These are phyloP conservation scores for Rhodotorula babjevae DNA, from an alignment of 768 basidiomycete genomes.

Conservation along the genomic window DNA sequence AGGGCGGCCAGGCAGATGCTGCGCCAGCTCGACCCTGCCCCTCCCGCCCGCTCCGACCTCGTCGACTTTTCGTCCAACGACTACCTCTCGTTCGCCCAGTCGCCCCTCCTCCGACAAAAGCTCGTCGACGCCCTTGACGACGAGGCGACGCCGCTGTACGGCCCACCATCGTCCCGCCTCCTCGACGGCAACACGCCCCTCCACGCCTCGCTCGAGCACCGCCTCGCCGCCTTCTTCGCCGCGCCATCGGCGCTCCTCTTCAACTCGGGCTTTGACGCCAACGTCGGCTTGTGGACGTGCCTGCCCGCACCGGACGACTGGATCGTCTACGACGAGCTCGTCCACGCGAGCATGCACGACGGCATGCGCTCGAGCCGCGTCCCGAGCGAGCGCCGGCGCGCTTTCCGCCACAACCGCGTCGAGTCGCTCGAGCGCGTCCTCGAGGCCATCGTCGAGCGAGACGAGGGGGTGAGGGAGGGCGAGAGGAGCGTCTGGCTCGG, in stretches of 20 bases:
- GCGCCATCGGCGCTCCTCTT: constrained; percentile 63
- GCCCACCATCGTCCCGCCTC: constrained; percentile 81
- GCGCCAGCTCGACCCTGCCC: constrained; percentile 61
- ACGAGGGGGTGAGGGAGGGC: constrained; percentile 50
- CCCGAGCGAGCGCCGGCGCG: constrained; percentile 47
- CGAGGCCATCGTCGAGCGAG: not conserved
- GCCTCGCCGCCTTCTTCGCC: constrained; percentile 29
- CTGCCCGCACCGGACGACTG: constrained; percentile 73
- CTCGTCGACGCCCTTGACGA: constrained; percentile 58
- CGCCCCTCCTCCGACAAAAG: constrained; percentile 2
- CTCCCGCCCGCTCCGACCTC: constrained; percentile 47
- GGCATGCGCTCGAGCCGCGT: constrained; percentile 65
- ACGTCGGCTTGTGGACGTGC: constrained; percentile 75
- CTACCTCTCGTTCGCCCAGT: constrained; percentile 38
- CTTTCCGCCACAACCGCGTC: constrained; percentile 67
- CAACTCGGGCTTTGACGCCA: constrained; percentile 91
- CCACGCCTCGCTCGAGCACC: constrained; percentile 65
- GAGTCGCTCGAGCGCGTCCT: constrained; percentile 54
- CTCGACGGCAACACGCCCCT: constrained; percentile 65
- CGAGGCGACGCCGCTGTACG: constrained; percentile 58
- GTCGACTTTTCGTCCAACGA: constrained; percentile 44
- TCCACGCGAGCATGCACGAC: constrained; percentile 88
- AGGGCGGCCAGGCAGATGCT: constrained; percentile 63
- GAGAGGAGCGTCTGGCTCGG: constrained; percentile 61
- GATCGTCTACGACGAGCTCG: constrained; percentile 75